Base-by-base conservation (phyloP, 2,329 filamentous ascomycete species). In the Fusarium mangiferae region DNA sequence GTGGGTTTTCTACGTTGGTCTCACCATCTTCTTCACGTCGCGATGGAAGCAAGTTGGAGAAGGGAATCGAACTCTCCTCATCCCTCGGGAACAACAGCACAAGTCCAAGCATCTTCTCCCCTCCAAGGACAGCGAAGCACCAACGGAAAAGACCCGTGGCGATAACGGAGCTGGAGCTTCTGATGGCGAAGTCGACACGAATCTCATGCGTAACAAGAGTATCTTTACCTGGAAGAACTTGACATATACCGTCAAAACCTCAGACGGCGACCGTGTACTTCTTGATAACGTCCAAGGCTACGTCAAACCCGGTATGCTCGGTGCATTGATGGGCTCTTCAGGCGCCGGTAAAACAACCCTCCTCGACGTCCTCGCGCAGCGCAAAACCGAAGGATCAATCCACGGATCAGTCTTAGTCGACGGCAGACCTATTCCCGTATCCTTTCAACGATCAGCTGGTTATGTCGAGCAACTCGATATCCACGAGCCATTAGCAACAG, bases 331-430 rank as follows among this genome's bases (percentile, higher is more conserved):
- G 93, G 92, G 93, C 77, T 90, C 93, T 3, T 93, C 91, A 20
- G 94, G 93, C 71, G 94, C 94, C 15, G 94, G 94, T 44, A 97
- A 97, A 82, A 97, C 94, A 0, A 96, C 94, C 0, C 87, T 97
- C 4, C 85, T 97, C 9, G 94, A 96, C 79, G 93, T 94, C 4
- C 87, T 97, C 28, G 94, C 94, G 5, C 93, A 93, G 70, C 89
- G 93, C 72, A 92, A 93, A 62, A 94, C 92, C 1, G 93, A 94
- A 82, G 93, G 93, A 75, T 90, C 92, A 5, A 93, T 96, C 38
- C 85, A 84, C 26, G 94, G 93, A 51, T 90, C 93, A 54, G 92
- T 95, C 83, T 80, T 94, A 58, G 93, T 96, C 17, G 92, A 96
- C 68, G 93, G 93, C 4, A 88, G 88, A 13, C 90, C 89, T 20